Percentiles rank a stretch among this genome's conserved stretches.
phyloP scores from a whole-genome alignment of 2,329 filamentous ascomycete species.

The Aspergillus caelatus region DNA sequence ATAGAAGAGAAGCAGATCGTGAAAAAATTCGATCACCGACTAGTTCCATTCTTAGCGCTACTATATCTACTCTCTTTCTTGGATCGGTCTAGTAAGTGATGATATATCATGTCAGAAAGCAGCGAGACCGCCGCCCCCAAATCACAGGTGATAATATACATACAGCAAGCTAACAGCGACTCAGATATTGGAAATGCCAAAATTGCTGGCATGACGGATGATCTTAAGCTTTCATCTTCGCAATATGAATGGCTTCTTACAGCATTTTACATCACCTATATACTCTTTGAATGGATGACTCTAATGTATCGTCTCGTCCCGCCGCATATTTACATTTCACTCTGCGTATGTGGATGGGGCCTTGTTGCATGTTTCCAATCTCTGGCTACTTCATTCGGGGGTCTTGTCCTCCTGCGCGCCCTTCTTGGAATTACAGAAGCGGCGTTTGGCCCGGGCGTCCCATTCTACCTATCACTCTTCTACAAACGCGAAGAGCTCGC shows the following conservation, averaged over 20 bases:
- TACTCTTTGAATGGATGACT: slow-evolving; percentile 69
- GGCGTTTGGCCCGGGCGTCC: slow-evolving; percentile 65
- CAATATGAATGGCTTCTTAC: slow-evolving; percentile 66
- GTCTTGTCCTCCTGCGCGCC: slow-evolving; percentile 50
- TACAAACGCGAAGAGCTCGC: slow-evolving; percentile 73
- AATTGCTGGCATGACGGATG: slow-evolving; percentile 59
- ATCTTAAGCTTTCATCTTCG: slow-evolving; percentile 56
- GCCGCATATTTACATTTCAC: slow-evolving; percentile 62
- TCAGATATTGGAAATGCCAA: slow-evolving; percentile 65
- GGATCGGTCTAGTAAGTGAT: slow-evolving; percentile 74
- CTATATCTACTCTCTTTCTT: slow-evolving; percentile 85
- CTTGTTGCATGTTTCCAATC: slow-evolving; percentile 74
- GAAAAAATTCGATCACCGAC: slow-evolving; percentile 72
- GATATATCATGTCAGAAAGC: neutral
- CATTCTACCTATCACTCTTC: slow-evolving; percentile 67
- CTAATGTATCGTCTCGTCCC: slow-evolving; percentile 63
- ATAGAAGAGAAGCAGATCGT: slow-evolving; percentile 75
- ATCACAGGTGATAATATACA: slow-evolving; percentile 5
- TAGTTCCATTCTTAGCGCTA: slow-evolving; percentile 79
- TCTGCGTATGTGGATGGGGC: slow-evolving; percentile 75
- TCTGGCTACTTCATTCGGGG: slow-evolving; percentile 64
- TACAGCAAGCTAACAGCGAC: slow-evolving; percentile 16
- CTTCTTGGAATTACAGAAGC: slow-evolving; percentile 61
- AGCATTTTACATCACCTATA: slow-evolving; percentile 67
- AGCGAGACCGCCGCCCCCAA: neutral